A percentile compares a stretch with the other conserved stretches of the same genome.
phyloP scores from a whole-genome alignment of 805 yeast species.

The Kluyveromyces starmeri region DNA sequence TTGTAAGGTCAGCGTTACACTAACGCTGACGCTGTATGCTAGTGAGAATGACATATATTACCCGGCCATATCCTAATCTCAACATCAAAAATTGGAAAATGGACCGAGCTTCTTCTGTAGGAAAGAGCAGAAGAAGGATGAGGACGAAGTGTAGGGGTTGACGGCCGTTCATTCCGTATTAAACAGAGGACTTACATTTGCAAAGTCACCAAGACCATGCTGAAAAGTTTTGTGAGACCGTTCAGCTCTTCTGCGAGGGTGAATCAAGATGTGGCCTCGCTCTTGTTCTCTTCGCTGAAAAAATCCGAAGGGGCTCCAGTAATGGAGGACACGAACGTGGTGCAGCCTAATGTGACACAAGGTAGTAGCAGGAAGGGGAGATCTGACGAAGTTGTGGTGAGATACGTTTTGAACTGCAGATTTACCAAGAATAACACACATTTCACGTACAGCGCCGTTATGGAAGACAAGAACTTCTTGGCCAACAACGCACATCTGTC shows the following conservation, averaged over 20 bases:
- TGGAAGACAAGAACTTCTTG: constrained; percentile 52
- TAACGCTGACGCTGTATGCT: too few species aligned
- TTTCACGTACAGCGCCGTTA: constrained; percentile 62
- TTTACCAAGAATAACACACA: constrained; percentile 81
- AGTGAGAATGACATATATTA: too few species aligned
- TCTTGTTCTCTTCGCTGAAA: constrained; percentile 2
- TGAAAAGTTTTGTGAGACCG: constrained; percentile 13
- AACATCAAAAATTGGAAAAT: too few species aligned
- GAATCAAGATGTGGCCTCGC: constrained; percentile 6
- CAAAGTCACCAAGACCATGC: constrained; percentile 5
- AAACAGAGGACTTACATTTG: too few species aligned
- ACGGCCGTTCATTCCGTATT: too few species aligned
- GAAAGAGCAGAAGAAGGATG: too few species aligned
- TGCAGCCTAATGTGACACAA: constrained; percentile 1
- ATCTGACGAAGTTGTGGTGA: constrained; percentile 33
- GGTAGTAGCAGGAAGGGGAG: constrained; percentile 8
- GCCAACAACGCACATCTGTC: constrained; percentile 46
- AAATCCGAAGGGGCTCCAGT: neutral
- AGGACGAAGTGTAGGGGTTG: too few species aligned
- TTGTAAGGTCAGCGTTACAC: too few species aligned
- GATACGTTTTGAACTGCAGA: constrained; percentile 65
- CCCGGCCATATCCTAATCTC: too few species aligned
- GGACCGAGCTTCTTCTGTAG: too few species aligned
- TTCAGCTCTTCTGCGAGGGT: constrained; percentile 7
- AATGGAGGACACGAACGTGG: constrained; percentile 1